Evolutionary conservation across 2,329 filamentous ascomycete species (phyloP).

Genomic region (Xylariomycetidae sp.): DNA sequence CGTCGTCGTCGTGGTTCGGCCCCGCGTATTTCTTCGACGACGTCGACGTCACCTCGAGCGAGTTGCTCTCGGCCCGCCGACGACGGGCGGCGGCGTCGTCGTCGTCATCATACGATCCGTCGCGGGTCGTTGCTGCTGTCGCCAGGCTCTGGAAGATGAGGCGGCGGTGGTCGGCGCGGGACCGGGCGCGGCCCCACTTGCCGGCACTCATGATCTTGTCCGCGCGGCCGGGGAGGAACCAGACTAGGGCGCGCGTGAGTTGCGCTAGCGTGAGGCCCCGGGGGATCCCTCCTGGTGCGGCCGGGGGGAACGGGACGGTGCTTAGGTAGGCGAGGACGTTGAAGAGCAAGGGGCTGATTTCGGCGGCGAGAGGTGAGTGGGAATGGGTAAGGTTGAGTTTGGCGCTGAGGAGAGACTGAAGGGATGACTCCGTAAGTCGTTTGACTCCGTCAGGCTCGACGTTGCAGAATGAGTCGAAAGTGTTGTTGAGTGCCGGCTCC

Average conservation of each 20-base stretch:
- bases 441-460: too few species aligned
- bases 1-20: conserved; percentile 11
- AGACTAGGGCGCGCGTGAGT: conserved; percentile 8
- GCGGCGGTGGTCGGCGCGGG: conserved; percentile 9
- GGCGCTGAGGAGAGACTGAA: too few species aligned
- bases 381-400: too few species aligned
- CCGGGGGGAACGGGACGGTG: conserved; percentile 9
- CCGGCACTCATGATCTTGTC: conserved; percentile 8
- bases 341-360: too few species aligned
- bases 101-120: background rate
- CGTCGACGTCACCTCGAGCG: too few species aligned
- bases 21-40: background rate
- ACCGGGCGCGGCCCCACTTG: conserved; percentile 9
- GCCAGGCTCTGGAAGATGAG: conserved; percentile 16
- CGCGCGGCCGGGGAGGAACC: conserved; percentile 9
- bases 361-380: too few species aligned
- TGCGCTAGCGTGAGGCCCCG: conserved; percentile 5
- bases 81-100: too few species aligned
- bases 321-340: conserved; percentile 10
- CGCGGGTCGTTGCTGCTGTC: conserved; percentile 1
- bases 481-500: too few species aligned
- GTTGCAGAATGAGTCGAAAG: too few species aligned
- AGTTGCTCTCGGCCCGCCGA: too few species aligned
- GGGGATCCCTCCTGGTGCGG: background rate
- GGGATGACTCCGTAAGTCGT: too few species aligned